Evolutionary conservation across 164 flowering plant species (phyloP), one percentile per base, ranked within the genome.

Genomic region (Tinospora cordifolia): DNA sequence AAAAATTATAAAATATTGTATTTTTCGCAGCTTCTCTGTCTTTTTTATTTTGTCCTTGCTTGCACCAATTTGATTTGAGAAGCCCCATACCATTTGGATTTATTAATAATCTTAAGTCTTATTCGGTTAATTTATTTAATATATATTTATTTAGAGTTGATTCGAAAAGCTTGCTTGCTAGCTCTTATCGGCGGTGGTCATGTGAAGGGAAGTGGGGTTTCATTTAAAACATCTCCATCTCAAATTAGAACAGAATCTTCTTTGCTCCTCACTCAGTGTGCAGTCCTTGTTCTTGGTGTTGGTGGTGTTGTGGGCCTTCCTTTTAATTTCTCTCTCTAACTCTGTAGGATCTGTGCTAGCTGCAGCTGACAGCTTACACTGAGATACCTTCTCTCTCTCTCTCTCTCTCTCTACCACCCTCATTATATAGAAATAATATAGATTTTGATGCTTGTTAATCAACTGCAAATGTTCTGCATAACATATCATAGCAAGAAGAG

Each of bases 161-260:
- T 59, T 59, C 21, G 63, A 62, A 62, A 62, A 7, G 26, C 22
- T 60, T n/a, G 11, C 63, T 60, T 1, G 27, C 63, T 30, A 30
- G 36, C 36, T 30, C 36, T 22, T 41, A 4, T 41, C 47, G 82
- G 85, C 83, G 82, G 90, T 87, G 86, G 89, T 87, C 90, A 86
- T 84, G 90, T 85, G 75, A 69, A 75, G 41, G 26, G 62, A 26
- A 59, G 69, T 49, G 68, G 62, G 62, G 63, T 68, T 49, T 38
- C 65, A 79, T 67, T 79, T 83, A 77, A 77, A 87, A 81, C 47
- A 44, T 44, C 47, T 44, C 30, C 64, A 62, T 62, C 64, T 62
- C 64, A 44, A 11, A 81, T 81, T 83, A 72, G 95, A 88, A 90
- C 87, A 90, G 89, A 90, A 90, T 90, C 90, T 90, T 90, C 91